Evolutionary conservation across 805 yeast species (phyloP), one percentile per base, ranked within the genome.

Genomic region (Monosporozyma aerobia): DNA sequence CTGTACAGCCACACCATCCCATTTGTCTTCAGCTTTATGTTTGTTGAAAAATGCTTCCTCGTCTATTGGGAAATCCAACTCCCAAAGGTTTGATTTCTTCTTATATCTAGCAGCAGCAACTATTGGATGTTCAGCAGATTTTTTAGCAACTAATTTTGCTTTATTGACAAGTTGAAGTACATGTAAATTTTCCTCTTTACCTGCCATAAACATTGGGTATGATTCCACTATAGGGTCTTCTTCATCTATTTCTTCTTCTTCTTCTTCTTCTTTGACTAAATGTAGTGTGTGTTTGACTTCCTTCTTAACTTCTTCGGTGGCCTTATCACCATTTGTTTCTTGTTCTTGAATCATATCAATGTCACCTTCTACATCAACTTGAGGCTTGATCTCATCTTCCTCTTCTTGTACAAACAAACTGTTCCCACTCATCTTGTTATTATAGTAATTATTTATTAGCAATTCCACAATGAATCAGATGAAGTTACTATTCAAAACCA

Each of bases 1-100:
- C 60, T 90, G 95, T 37, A 71, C 73, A 22, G 73, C 73, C 6
- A 84, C 77, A 1, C 77, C 72, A 8, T 78, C 74, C 90, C 96
- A 86, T 51, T 78, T 77, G 30, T 60, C 67, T 25, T 75, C 81
- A 6, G 84, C 75, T 59, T 82, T 83, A 11, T 75, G 70, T 44
- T 71, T 75, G 63, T 90, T 92, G 62, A 81, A 87, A 60, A 85
- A 89, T 45, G 76, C 76, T 5, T 72, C 61, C 0, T 87, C 85
- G 51, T 85, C 85, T 49, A 88, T 69, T 13, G 96, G 95, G 6
- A 87, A 72, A 55, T 85, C 87, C 39, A 90, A 77, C 64, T 88
- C 95, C 55, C 94, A 70, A 11, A 82, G 74, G 2, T 81, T 78
- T 1, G 88, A 75, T 29, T 76, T 71, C 1, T 78, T 78, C 62